Evolutionary conservation across 768 basidiomycete genomes (phyloP).

Genomic region (Dacryopinax spathularia): DNA sequence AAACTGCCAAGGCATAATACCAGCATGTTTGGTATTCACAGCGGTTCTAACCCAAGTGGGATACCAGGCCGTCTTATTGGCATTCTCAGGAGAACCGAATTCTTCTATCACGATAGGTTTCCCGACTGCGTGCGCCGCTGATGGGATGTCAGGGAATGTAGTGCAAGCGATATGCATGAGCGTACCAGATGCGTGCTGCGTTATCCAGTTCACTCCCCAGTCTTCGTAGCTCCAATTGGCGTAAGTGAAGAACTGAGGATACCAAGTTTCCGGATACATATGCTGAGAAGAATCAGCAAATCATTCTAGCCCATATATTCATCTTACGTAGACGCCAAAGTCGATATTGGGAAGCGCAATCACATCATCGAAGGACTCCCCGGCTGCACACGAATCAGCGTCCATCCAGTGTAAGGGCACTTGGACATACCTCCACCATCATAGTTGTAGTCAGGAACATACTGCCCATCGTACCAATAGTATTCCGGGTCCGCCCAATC

Average conservation of each 20-base stretch:
- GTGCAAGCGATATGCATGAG: background rate
- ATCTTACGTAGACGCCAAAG: slow-evolving; percentile 40
- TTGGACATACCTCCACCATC: slow-evolving; percentile 35
- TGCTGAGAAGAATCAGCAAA: slow-evolving; percentile 10
- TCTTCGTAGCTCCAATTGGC: slow-evolving; percentile 33
- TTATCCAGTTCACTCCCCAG: slow-evolving; percentile 25
- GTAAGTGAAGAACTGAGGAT: slow-evolving; percentile 32
- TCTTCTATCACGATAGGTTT: slow-evolving; percentile 25
- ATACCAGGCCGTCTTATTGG: slow-evolving; percentile 38
- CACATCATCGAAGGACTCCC: slow-evolving; percentile 41
- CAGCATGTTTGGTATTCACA: slow-evolving; percentile 36
- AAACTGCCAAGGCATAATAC: slow-evolving; percentile 49
- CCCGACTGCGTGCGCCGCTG: slow-evolving; percentile 33
- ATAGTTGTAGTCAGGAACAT: slow-evolving; percentile 41
- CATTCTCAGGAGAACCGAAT: slow-evolving; percentile 25
- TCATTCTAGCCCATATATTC: background rate
- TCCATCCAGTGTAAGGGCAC: background rate
- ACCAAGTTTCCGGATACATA: slow-evolving; percentile 19
- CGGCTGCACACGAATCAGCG: slow-evolving; percentile 24
- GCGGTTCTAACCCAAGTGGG: slow-evolving; percentile 38
- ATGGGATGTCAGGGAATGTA: background rate
- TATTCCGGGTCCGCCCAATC: slow-evolving; percentile 28
- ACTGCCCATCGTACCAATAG: slow-evolving; percentile 30
- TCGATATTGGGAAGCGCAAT: slow-evolving; percentile 39
- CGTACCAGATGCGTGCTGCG: slow-evolving; percentile 24